Conservation (phyloP, 768 basidiomycete species). For the Suillus placidus region DNA sequence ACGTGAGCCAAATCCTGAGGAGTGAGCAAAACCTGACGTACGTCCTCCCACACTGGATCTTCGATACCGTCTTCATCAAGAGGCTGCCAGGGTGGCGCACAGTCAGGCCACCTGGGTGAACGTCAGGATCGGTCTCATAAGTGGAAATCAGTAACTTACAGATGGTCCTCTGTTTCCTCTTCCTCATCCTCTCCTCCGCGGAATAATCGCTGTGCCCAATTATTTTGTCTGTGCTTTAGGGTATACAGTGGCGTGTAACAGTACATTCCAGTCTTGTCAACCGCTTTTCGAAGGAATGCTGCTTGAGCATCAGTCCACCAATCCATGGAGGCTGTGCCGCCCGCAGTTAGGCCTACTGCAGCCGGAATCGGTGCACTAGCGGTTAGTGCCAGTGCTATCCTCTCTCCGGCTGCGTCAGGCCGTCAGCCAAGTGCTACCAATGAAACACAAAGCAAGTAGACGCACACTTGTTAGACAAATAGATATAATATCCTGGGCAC, state of each 20-base stretch:
- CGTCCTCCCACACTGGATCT: conserved; percentile 16
- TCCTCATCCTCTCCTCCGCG: conserved; percentile 8
- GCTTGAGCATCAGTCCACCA: conserved; percentile 28
- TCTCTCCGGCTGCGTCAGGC: conserved; percentile 25
- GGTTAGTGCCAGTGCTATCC: conserved; percentile 25
- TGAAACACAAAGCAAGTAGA: not conserved
- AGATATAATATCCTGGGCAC: conserved; percentile 40
- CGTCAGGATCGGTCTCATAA: not conserved
- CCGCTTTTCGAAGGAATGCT: conserved; percentile 27
- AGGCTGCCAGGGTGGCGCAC: conserved; percentile 23
- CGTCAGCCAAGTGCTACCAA: conserved; percentile 3
- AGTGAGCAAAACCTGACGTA: not conserved
- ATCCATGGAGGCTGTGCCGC: conserved; percentile 14
- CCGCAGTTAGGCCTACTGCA: conserved; percentile 13
- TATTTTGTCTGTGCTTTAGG: conserved; percentile 20
- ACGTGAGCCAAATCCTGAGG: not conserved
- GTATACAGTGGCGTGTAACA: conserved; percentile 31
- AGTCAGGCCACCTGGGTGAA: conserved; percentile 28
- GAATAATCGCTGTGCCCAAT: conserved; percentile 5
- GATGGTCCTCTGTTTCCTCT: conserved; percentile 12
- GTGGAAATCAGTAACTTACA: conserved; percentile 19
- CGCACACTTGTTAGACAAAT: conserved; percentile 30
- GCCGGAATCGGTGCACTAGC: conserved; percentile 18
- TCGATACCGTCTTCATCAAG: conserved; percentile 29
- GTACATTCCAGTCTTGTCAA: conserved; percentile 24